A percentile compares a stretch with the other conserved stretches of the same genome.
phyloP scores from a whole-genome alignment of 2,329 filamentous ascomycete species.

The Lecanicillium sp. region DNA sequence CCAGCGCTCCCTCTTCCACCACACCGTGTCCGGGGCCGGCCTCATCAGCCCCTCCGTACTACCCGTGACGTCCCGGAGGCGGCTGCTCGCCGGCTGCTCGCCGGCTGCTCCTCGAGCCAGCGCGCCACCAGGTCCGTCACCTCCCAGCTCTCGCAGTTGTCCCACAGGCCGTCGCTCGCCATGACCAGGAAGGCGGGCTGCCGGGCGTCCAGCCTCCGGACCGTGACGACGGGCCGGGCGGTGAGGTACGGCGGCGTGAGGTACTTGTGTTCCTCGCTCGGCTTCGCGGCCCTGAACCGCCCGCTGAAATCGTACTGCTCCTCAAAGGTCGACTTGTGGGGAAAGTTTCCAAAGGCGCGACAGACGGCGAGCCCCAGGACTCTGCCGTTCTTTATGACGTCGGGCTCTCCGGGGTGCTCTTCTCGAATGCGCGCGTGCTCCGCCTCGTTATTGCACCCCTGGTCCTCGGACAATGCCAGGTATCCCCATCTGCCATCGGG shows the following conservation, averaged over 20 bases:
- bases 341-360: conserved; percentile 56
- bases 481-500: conserved; percentile 38
- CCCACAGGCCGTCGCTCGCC: conserved; percentile 58
- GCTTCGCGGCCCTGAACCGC: conserved; percentile 38
- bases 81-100: too few species aligned
- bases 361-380: conserved; percentile 52
- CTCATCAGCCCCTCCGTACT: not conserved
- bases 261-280: conserved; percentile 28
- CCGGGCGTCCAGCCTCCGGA: conserved; percentile 40
- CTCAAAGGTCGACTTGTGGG: conserved; percentile 55
- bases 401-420: conserved; percentile 53
- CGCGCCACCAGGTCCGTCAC: conserved; percentile 46
- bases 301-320: conserved; percentile 26
- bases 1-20: not conserved
- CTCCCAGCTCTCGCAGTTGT: conserved; percentile 45
- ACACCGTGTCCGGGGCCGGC: not conserved
- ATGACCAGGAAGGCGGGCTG: conserved; percentile 45
- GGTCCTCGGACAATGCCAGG: conserved; percentile 50
- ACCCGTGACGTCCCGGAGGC: too few species aligned
- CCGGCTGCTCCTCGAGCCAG: conserved; percentile 34
- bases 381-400: conserved; percentile 44
- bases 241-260: conserved; percentile 58
- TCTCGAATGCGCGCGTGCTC: conserved; percentile 45
- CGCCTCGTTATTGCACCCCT: conserved; percentile 50
- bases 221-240: conserved; percentile 55